Conservation (phyloP, 208 protist genomes). For the Crithidia expoeki region DNA sequence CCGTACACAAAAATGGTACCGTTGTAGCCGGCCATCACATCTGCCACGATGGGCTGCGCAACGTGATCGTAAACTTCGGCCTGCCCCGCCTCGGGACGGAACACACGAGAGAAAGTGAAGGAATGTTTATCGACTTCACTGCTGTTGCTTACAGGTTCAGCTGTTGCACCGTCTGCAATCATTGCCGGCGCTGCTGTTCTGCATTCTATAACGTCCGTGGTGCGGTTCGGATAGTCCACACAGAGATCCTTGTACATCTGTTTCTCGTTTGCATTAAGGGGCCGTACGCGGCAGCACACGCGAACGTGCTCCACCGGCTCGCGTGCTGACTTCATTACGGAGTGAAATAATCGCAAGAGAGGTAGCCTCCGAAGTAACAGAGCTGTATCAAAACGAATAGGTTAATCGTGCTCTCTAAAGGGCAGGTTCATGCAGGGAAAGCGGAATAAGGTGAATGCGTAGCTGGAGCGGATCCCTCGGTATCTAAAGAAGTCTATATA, state of each 20-base stretch:
- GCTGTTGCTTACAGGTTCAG: background rate
- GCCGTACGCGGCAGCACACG: conserved; percentile 59
- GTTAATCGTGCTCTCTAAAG: no score
- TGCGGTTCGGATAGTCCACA: conserved; percentile 10
- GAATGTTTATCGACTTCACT: conserved; percentile 24
- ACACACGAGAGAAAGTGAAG: conserved; percentile 76
- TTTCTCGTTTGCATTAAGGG: conserved; percentile 37
- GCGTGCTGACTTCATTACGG: conserved; percentile 22
- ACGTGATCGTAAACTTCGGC: conserved; percentile 82
- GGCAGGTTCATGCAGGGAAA: no score
- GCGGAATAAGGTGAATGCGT: no score
- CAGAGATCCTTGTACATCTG: conserved; percentile 29
- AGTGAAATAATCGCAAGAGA: background rate
- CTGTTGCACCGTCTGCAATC: background rate
- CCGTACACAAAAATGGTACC: conserved; percentile 91
- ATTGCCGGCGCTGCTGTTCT: background rate
- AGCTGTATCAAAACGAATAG: no score
- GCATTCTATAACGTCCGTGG: conserved; percentile 23
- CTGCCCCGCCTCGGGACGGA: conserved; percentile 58
- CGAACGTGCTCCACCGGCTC: conserved; percentile 42
- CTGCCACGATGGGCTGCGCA: conserved; percentile 85
- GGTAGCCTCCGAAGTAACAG: no score
- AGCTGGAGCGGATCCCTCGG: no score
- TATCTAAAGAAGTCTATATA: no score
- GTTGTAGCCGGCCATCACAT: conserved; percentile 92